A percentile compares a stretch with the other conserved stretches of the same genome.
phyloP scores from a whole-genome alignment of 371 early-diverging fungal species.

The Actinomucor elegans region DNA sequence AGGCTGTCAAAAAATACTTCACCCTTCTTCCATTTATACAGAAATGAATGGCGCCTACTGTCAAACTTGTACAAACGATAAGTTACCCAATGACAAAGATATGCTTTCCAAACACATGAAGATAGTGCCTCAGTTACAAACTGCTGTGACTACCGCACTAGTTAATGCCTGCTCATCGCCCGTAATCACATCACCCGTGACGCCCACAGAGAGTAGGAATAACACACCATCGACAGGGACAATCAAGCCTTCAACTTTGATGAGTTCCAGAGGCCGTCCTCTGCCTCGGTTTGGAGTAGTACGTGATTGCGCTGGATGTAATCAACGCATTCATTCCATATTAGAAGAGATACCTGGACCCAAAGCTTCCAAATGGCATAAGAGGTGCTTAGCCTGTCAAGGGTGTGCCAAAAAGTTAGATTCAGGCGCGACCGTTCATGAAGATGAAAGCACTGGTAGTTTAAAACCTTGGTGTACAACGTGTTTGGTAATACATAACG shows the following conservation, averaged over 20 bases:
- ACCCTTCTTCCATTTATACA: conserved; percentile 33
- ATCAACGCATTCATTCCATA: conserved; percentile 34
- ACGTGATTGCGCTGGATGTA: conserved; percentile 40
- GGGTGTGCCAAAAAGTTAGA: conserved; percentile 41
- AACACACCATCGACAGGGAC: neutral
- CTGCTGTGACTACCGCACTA: neutral
- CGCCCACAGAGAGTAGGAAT: too few species aligned
- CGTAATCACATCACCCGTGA: too few species aligned
- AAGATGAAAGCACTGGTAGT: conserved; percentile 15
- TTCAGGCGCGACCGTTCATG: conserved; percentile 37
- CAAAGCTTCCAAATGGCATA: conserved; percentile 44
- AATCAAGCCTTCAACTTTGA: conserved; percentile 31
- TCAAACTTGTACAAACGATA: conserved; percentile 23
- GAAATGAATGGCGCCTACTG: conserved; percentile 30
- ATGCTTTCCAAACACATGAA: conserved; percentile 19
- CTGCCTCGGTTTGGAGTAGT: conserved; percentile 39
- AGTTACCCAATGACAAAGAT: conserved; percentile 8
- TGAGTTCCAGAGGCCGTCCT: conserved; percentile 37
- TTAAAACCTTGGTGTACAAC: conserved; percentile 37
- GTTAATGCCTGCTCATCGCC: too few species aligned
- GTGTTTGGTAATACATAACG: conserved; percentile 44
- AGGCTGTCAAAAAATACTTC: conserved; percentile 30
- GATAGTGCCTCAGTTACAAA: conserved; percentile 39
- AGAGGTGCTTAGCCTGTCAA: conserved; percentile 35
- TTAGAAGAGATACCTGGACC: conserved; percentile 51